A percentile compares a stretch with the other conserved stretches of the same genome.
Conservation (phyloP, 306 rosid genomes). For the Cotoneaster glaucophyllus region DNA sequence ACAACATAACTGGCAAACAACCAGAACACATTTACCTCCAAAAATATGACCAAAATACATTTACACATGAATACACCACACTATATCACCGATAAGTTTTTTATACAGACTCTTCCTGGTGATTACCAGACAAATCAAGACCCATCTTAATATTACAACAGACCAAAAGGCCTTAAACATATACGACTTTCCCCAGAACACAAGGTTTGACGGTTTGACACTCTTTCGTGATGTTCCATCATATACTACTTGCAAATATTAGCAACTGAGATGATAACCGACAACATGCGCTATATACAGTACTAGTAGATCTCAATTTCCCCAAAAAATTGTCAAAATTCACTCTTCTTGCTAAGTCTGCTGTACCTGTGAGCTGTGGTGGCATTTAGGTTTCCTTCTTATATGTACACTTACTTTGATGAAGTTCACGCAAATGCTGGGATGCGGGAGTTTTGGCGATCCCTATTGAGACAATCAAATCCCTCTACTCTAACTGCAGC, state of each 20-base stretch:
- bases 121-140: slow-evolving; percentile 38
- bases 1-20: background rate
- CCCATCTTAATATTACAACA: slow-evolving; percentile 42
- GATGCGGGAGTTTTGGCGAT: slow-evolving; percentile 78
- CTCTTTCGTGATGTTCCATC: slow-evolving; percentile 21
- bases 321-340: slow-evolving; percentile 28
- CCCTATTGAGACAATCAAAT: slow-evolving; percentile 80
- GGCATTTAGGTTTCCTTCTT: slow-evolving; percentile 47
- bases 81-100: slow-evolving; percentile 23
- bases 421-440: slow-evolving; percentile 62
- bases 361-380: slow-evolving; percentile 29
- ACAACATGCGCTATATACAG: slow-evolving; percentile 31
- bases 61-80: slow-evolving; percentile 35
- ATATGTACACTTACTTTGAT: slow-evolving; percentile 63
- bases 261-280: slow-evolving; percentile 27
- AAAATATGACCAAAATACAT: slow-evolving; percentile 23
- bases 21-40: background rate
- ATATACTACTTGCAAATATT: slow-evolving; percentile 27
- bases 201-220: slow-evolving; percentile 30
- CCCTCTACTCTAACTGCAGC: slow-evolving; percentile 97
- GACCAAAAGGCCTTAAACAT: slow-evolving; percentile 21
- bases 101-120: slow-evolving; percentile 38
- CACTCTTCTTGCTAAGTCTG: slow-evolving; percentile 36
- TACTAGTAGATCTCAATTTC: slow-evolving; percentile 26
- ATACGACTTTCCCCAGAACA: slow-evolving; percentile 39